Conservation (phyloP, 1,139 yeast genomes). For the Geotrichum citri-aurantii region DNA sequence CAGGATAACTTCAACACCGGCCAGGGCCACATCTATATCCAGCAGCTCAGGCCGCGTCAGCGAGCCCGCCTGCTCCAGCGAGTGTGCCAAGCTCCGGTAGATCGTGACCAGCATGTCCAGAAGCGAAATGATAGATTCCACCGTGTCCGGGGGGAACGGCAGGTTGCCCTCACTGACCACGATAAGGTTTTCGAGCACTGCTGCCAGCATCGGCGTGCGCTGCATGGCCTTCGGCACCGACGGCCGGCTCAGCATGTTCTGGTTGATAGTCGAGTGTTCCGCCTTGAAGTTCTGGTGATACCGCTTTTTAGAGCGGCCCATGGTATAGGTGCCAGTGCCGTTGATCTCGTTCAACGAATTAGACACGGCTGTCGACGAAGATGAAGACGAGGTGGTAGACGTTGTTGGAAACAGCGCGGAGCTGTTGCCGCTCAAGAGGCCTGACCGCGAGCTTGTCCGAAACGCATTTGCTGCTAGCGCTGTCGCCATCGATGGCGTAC, state of each 20-base stretch:
- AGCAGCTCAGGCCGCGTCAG: conserved; percentile 3
- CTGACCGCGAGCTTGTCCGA: not conserved
- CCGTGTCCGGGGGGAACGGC: conserved; percentile 12
- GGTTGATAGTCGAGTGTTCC: conserved; percentile 9
- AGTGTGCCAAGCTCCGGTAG: conserved; percentile 8
- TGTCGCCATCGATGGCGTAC: not conserved
- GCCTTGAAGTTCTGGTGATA: conserved; percentile 9
- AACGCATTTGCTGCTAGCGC: not conserved
- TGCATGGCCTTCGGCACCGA: conserved; percentile 3
- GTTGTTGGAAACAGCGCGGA: not conserved
- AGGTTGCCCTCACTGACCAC: conserved; percentile 10
- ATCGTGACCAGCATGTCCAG: conserved; percentile 12
- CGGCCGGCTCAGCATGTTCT: conserved; percentile 7
- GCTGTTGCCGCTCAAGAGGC: not conserved
- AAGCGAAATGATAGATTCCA: conserved; percentile 12
- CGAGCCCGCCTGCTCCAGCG: conserved; percentile 1
- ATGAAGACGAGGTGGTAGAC: not conserved
- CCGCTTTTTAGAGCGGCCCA: conserved; percentile 5
- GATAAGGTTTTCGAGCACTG: conserved; percentile 3
- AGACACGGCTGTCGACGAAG: not conserved
- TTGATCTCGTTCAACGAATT: not conserved
- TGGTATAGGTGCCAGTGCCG: conserved; percentile 12
- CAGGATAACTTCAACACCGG: conserved; percentile 10
- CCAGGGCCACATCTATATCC: conserved; percentile 10
- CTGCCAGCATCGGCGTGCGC: not conserved